Base-by-base conservation (phyloP, 2,329 filamentous ascomycete species). In the Zymoseptoria passerinii region DNA sequence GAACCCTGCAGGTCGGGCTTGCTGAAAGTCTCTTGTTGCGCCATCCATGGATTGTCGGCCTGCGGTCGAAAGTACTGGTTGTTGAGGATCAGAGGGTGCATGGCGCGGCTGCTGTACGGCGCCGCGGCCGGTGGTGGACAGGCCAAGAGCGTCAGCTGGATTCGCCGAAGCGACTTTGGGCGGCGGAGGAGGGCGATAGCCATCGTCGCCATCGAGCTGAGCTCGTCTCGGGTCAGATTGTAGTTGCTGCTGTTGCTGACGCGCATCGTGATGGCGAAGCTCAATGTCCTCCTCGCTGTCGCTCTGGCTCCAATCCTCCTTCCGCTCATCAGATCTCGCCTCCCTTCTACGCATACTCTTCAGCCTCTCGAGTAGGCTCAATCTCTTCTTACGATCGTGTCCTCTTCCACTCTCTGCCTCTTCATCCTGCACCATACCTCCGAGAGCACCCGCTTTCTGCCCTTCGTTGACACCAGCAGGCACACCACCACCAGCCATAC, bases 401-500 rank as follows among this genome's bases (percentile, higher is more conserved):
- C 55, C 56, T 52, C 64, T 61, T 23, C 49, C 23, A 13, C 23
- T 5, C 18, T 20, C 19, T 2, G n/a, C 49, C 16, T 53, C 57
- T 49, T 66, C 65, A 1, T 60, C 63, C 53, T 72, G 72, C 5
- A 56, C 56, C 52, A 73, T 68, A 0, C 58, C 61, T 18, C 61
- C 58, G 1, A 71, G 72, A 18, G 8, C 28, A 29, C 35, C 35
- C 4, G 35, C 35, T 6, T 44, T 44, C 2, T 44, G 35, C 13
- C 35, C 16, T 44, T 44, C 35, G 9, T 44, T 44, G 5, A 44
- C 35, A n/a, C 35, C 35, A 44, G 35, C 35, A 44, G 35, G 4
- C 35, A 44, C 13, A 7, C 35, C 35, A 6, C 35, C 35, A 16
- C 35, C 35, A n/a, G 35, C 35, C 35, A 44, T 44, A n/a, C 35